Base-by-base conservation (phyloP, 768 basidiomycete genomes). In the Mycena latifolia region DNA sequence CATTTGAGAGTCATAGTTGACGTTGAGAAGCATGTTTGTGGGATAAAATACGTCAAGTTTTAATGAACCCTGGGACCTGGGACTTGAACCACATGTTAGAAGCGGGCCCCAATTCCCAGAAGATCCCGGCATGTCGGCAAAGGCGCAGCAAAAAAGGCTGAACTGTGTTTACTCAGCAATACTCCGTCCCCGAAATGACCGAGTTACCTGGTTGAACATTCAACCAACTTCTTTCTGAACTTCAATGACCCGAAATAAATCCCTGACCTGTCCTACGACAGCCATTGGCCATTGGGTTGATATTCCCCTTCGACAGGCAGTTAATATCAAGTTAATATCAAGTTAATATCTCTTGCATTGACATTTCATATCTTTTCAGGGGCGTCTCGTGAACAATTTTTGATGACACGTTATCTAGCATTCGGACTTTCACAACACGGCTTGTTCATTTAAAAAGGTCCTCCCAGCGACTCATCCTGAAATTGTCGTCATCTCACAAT, bases 341-440 rank as follows among this genome's bases (percentile, higher is more conserved):
- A 53, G 52, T 35, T 55, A 55, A 55, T 55, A 54, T 54, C 54
- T 55, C 54, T 55, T 55, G 54, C 54, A 55, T 55, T 41, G 54
- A 55, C 54, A 55, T 55, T 55, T 55, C 54, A 55, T 55, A 55
- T 55, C 54, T 55, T 55, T 55, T 55, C 54, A 55, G 54, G 54
- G 54, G 54, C 39, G 54, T 41, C 54, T 55, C 54, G 54, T 55
- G 54, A 55, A 55, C 54, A 55, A 55, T 55, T 41, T 41, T 55
- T 55, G 54, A 55, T 55, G 54, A 55, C 54, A 55, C 54, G 54
- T 33, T 55, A 55, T 43, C 54, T 55, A 55, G 54, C 54, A 55
- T 55, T 55, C 54, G 54, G 39, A 55, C 54, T 55, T 55, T 55
- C 54, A 35, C 33, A 55, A 55, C 37, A 55, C 39, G 39, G 54